Evolutionary conservation across 139 green algal species (phyloP), one percentile per base, ranked within the genome.

Genomic region (Picocystis salinarum): DNA sequence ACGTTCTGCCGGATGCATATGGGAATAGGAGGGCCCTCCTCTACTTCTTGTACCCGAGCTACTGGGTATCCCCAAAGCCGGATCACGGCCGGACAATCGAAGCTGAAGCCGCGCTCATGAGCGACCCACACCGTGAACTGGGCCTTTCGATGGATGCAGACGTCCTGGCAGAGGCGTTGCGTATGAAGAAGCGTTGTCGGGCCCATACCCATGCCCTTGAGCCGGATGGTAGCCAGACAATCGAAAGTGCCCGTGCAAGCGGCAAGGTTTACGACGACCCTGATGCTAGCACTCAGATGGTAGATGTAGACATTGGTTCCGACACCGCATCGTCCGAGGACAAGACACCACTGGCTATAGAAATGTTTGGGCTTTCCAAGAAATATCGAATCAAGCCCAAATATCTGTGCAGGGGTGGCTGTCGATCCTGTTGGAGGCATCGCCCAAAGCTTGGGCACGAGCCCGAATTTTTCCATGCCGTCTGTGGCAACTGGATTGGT

Each of bases 291-390:
- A 13, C 15, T 37, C 13, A 15, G 31, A 37, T 37, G 13, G 13
- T 15, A 37, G 13, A 37, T 37, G 13, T 37, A 37, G n/a, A n/a
- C n/a, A n/a, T n/a, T n/a, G n/a, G n/a, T n/a, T n/a, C n/a, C n/a
- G n/a, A n/a, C n/a, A n/a, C n/a, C n/a, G n/a, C n/a, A n/a, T n/a
- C n/a, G n/a, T n/a, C n/a, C n/a, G n/a, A n/a, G n/a, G n/a, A n/a
- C n/a, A n/a, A n/a, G n/a, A n/a, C n/a, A n/a, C n/a, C n/a, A n/a
- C n/a, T n/a, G 7, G 73, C 70, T 0, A 61, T 85, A 4, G 77
- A 91, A 59, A 57, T 91, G 36, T 85, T 69, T 50, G 80, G 71
- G n/a, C 64, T 92, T 36, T 67, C 77, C 9, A 82, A 76, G 56
- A 53, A 56, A 15, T 86, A n/a, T n/a, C n/a, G n/a, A n/a, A n/a